phyloP scores from a whole-genome alignment of 805 yeast genomes.

The Cyberlindnera nakhonratchasimensis region DNA sequence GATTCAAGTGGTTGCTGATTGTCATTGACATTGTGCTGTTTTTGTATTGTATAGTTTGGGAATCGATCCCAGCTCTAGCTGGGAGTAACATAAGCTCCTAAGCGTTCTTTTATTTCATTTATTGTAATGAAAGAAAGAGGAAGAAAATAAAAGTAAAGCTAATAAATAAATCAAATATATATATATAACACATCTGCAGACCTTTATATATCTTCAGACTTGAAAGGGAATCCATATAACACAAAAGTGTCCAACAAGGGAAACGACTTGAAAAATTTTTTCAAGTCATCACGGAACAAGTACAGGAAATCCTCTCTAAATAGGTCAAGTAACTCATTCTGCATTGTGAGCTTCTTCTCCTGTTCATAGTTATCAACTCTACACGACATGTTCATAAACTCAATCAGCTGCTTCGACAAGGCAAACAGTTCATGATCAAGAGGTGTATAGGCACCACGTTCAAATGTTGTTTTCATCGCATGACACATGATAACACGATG shows the following conservation, averaged over 20 bases:
- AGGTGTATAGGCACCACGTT: not conserved
- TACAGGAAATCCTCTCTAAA: conserved; percentile 2
- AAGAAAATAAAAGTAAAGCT: too few relatives aligned
- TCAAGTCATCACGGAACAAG: not conserved
- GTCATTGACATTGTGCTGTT: conserved; percentile 8
- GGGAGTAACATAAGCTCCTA: not conserved
- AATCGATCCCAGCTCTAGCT: conserved; percentile 4
- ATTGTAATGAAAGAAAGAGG: too few relatives aligned
- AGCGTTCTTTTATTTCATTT: too few relatives aligned
- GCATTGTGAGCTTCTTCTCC: not conserved
- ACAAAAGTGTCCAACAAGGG: conserved; percentile 2
- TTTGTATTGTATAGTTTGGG: conserved; percentile 13
- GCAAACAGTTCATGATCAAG: conserved; percentile 22
- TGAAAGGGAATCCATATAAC: conserved; percentile 5
- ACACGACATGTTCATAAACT: conserved; percentile 16
- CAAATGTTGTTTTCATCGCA: not conserved
- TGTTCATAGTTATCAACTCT: conserved; percentile 22
- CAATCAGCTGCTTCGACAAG: conserved; percentile 16
- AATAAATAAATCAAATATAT: not conserved
- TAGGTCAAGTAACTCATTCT: not conserved
- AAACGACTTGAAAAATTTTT: not conserved
- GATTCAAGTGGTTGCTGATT: conserved; percentile 12
- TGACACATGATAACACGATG: not conserved
- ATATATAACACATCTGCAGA: too few relatives aligned
- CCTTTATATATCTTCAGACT: too few relatives aligned